Percentiles rank a stretch among this genome's conserved stretches.
These are phyloP conservation scores for Prunus yedoensis DNA, from an alignment of 331 rosid genomes.

Conservation along the genomic window DNA sequence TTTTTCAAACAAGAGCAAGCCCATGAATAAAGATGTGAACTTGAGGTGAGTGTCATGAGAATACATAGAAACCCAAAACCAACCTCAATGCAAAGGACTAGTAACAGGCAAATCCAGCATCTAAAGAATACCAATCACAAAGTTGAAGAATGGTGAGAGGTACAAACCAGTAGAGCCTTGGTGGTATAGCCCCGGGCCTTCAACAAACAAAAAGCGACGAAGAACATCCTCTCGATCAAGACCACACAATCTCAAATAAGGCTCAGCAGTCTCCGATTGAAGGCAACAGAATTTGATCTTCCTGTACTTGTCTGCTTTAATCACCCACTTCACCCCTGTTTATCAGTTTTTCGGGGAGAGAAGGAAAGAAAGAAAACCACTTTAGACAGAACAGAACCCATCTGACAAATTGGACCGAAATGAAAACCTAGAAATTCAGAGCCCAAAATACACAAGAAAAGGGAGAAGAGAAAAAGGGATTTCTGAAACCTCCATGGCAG, in stretches of 20 bases:
- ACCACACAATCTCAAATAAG: slow-evolving; percentile 73
- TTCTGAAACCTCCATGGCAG: slow-evolving; percentile 63
- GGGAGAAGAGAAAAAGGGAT: not conserved
- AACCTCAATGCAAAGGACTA: not conserved
- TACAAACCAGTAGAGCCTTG: slow-evolving; percentile 76
- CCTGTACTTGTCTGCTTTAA: slow-evolving; percentile 57
- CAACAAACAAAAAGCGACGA: slow-evolving; percentile 63
- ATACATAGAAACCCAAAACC: not conserved
- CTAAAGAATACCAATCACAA: not conserved
- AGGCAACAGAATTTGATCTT: slow-evolving; percentile 77
- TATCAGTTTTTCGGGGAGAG: not conserved
- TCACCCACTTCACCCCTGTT: slow-evolving; percentile 76
- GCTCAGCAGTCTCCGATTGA: slow-evolving; percentile 73
- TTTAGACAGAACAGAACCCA: not conserved
- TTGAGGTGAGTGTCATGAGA: no score
- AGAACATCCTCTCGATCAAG: slow-evolving; percentile 68
- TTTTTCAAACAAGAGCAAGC: not conserved
- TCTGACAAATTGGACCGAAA: not conserved
- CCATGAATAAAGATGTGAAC: not conserved
- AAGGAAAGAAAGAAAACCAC: not conserved
- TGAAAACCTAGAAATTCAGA: not conserved
- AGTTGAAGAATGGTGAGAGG: not conserved
- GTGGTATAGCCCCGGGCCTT: slow-evolving; percentile 57
- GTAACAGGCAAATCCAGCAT: not conserved
- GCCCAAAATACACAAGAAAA: not conserved